phyloP scores from a whole-genome alignment of 2,329 filamentous ascomycete species.

The Xylaria digitata region DNA sequence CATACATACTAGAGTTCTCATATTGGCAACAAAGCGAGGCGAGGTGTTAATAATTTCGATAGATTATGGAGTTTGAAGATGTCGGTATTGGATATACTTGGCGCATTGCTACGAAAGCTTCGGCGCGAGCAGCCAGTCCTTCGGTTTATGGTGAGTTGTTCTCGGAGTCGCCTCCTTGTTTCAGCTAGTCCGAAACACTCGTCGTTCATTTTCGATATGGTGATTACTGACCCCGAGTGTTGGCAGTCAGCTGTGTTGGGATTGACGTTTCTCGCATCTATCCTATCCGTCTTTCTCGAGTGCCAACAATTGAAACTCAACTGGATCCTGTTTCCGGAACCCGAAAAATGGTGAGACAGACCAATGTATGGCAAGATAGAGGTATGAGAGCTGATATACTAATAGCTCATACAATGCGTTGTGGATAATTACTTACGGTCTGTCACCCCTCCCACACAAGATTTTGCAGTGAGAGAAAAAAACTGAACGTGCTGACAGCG shows the following conservation, averaged over 20 bases:
- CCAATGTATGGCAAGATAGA: neutral
- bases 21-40: neutral
- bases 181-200: too few species aligned
- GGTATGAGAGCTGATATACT: neutral
- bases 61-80: slow-evolving; percentile 41
- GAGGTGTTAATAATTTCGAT: neutral
- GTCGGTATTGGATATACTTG: slow-evolving; percentile 30
- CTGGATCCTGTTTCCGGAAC: slow-evolving; percentile 29
- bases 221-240: too few species aligned
- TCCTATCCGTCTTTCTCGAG: slow-evolving; percentile 37
- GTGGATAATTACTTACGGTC: slow-evolving; percentile 40
- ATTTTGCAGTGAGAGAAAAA: neutral
- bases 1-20: neutral
- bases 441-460: neutral
- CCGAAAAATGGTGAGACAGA: slow-evolving; percentile 15
- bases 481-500: slow-evolving; percentile 8
- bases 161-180: too few species aligned
- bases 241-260: slow-evolving; percentile 23
- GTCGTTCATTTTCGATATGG: too few species aligned
- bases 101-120: slow-evolving; percentile 3
- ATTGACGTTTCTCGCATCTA: slow-evolving; percentile 31
- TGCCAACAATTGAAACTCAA: slow-evolving; percentile 31
- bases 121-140: slow-evolving; percentile 10
- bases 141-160: neutral
- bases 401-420: slow-evolving; percentile 19